Conservation (phyloP, 1,139 yeast genomes). For the Pneumocystis carinii region DNA sequence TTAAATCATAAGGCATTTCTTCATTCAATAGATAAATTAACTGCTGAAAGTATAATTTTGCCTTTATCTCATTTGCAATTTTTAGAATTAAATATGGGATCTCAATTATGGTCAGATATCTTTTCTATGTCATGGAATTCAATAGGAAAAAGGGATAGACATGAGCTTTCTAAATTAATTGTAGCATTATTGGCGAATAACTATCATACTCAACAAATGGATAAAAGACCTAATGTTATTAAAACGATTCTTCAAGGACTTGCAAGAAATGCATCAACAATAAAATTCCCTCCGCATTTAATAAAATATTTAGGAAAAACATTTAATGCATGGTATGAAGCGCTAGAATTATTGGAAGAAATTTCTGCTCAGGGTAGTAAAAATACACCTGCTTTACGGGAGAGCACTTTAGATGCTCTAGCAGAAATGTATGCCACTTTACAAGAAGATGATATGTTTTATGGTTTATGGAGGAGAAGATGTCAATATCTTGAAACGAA, state of each 20-base stretch:
- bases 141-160: conserved; percentile 62
- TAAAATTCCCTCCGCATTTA: conserved; percentile 83
- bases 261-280: conserved; percentile 45
- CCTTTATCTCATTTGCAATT: conserved; percentile 76
- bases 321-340: conserved; percentile 84
- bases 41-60: conserved; percentile 44
- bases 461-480: conserved; percentile 92
- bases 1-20: conserved; percentile 39
- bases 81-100: conserved; percentile 64
- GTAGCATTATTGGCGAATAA: conserved; percentile 75
- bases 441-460: conserved; percentile 92
- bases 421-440: conserved; percentile 76
- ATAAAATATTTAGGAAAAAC: conserved; percentile 78
- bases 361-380: conserved; percentile 16
- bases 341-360: conserved; percentile 65
- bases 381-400: conserved; percentile 62
- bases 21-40: conserved; percentile 30
- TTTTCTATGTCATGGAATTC: conserved; percentile 70
- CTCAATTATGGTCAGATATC: conserved; percentile 67
- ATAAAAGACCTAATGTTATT: conserved; percentile 73
- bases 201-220: conserved; percentile 78
- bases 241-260: conserved; percentile 73
- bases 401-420: conserved; percentile 78
- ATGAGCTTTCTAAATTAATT: conserved; percentile 67
- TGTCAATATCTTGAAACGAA: conserved; percentile 89